These are phyloP conservation scores for Platanthera guangdongensis DNA, from an alignment of 106 monocot genomes.

Conservation along the genomic window DNA sequence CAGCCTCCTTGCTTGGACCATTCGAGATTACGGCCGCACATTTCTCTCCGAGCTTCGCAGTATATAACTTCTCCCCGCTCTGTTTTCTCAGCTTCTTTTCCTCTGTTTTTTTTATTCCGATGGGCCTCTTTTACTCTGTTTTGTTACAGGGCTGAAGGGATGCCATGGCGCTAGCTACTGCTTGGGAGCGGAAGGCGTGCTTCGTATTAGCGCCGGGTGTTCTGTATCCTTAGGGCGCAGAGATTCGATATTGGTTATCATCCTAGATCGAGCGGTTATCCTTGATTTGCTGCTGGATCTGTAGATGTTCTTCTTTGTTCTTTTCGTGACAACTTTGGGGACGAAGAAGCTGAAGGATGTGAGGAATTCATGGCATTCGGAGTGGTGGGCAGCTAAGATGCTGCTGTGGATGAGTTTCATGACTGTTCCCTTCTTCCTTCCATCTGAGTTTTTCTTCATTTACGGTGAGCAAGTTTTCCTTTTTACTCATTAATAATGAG, in stretches of 20 bases:
- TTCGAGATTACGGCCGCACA: constrained; percentile 66
- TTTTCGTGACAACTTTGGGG: constrained; percentile 63
- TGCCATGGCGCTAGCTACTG: constrained; percentile 66
- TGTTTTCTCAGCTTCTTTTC: background rate
- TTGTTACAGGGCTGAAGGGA: constrained; percentile 57
- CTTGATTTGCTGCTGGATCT: background rate
- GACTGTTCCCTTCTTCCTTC: constrained; percentile 57
- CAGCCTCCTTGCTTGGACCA: constrained; percentile 74
- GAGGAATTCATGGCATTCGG: constrained; percentile 76
- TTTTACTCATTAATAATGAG: background rate
- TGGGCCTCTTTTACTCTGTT: background rate
- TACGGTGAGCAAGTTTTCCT: constrained; percentile 48
- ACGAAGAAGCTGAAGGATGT: constrained; percentile 48
- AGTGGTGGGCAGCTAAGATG: constrained; percentile 76
- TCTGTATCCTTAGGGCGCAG: constrained; percentile 57
- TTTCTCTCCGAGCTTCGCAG: constrained; percentile 65
- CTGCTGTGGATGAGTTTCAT: constrained; percentile 59
- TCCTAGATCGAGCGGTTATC: background rate
- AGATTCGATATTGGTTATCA: background rate
- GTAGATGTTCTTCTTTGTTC: constrained; percentile 81
- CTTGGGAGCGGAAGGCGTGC: constrained; percentile 82
- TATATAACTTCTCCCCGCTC: constrained; percentile 12
- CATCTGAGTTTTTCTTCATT: constrained; percentile 52
- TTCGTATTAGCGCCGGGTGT: constrained; percentile 79
- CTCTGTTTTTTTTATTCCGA: background rate